Conservation (phyloP, 108 stramenopile species). For the Schizochytrium sp. region DNA sequence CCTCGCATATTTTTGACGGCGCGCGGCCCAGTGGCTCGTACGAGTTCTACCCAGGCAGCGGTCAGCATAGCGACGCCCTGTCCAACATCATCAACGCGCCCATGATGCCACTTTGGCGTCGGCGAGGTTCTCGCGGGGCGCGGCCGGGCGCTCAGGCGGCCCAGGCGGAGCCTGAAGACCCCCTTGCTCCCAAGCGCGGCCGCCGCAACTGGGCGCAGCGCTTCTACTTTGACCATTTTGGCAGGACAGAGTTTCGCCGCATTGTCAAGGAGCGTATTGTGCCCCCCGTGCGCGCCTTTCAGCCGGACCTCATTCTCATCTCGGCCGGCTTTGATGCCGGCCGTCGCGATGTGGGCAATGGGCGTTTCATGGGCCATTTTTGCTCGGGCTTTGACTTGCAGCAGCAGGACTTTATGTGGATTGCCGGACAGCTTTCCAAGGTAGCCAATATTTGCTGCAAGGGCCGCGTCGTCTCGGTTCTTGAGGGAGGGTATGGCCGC, state of each 20-base stretch:
- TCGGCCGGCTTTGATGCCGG: constrained; percentile 92
- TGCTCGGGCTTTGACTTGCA: constrained; percentile 30
- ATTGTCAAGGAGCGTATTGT: constrained; percentile 24
- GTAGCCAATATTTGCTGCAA: constrained; percentile 74
- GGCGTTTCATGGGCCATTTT: constrained; percentile 51
- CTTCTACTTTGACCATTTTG: constrained; percentile 13
- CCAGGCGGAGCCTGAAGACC: background rate
- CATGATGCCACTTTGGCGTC: constrained; percentile 72
- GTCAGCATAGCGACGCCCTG: constrained; percentile 70
- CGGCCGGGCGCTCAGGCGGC: background rate
- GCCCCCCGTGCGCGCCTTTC: constrained; percentile 71
- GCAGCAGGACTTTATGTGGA: constrained; percentile 69
- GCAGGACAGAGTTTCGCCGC: background rate
- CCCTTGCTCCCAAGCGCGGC: background rate
- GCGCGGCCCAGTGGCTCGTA: constrained; percentile 33
- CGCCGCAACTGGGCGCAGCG: constrained; percentile 1
- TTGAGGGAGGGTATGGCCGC: constrained; percentile 94
- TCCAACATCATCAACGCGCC: constrained; percentile 92
- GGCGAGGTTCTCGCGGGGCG: background rate
- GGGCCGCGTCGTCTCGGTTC: constrained; percentile 77
- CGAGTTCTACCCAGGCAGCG: constrained; percentile 91
- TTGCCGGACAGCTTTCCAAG: constrained; percentile 71
- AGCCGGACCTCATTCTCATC: constrained; percentile 83
- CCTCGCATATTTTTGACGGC: constrained; percentile 79
- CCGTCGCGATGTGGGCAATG: constrained; percentile 74